phyloP scores from a whole-genome alignment of 192 early-diverging fungal species.

The Entomortierella lignicola region DNA sequence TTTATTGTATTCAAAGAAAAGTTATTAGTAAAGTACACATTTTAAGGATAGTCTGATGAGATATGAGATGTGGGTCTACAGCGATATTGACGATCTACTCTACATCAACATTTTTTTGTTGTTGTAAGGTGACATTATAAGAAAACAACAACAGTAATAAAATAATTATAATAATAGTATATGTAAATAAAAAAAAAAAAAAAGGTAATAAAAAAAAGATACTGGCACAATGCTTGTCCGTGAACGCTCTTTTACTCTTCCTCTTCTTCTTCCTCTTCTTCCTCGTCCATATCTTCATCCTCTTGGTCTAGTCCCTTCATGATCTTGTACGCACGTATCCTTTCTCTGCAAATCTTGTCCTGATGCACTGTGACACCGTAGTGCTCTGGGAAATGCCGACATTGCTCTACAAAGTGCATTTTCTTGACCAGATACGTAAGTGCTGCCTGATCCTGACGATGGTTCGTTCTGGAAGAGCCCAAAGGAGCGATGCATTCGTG shows the following conservation, averaged over 20 bases:
- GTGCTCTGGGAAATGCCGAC: constrained; percentile 57
- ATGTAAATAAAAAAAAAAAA: background rate
- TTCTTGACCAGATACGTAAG: constrained; percentile 60
- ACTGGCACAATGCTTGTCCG: background rate
- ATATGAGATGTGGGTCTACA: no score
- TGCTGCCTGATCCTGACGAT: constrained; percentile 68
- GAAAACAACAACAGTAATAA: no score
- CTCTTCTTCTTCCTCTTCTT: constrained; percentile 27
- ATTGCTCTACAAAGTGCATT: constrained; percentile 52
- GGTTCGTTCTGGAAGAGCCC: constrained; percentile 61
- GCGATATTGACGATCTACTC: no score
- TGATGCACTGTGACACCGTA: constrained; percentile 62
- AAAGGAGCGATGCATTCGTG: constrained; percentile 64
- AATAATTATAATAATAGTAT: no score
- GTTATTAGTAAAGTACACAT: no score
- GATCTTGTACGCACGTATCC: constrained; percentile 53
- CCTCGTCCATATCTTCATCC: constrained; percentile 13
- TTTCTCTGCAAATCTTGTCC: constrained; percentile 55
- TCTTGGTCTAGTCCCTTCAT: constrained; percentile 44
- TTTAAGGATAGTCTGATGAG: no score
- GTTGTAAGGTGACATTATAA: no score
- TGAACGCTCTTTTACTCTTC: background rate
- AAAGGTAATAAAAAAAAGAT: background rate
- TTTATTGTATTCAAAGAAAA: no score
- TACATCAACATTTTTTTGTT: background rate